Conservation (phyloP, 1,139 yeast species). For the Taphrina sp. region DNA sequence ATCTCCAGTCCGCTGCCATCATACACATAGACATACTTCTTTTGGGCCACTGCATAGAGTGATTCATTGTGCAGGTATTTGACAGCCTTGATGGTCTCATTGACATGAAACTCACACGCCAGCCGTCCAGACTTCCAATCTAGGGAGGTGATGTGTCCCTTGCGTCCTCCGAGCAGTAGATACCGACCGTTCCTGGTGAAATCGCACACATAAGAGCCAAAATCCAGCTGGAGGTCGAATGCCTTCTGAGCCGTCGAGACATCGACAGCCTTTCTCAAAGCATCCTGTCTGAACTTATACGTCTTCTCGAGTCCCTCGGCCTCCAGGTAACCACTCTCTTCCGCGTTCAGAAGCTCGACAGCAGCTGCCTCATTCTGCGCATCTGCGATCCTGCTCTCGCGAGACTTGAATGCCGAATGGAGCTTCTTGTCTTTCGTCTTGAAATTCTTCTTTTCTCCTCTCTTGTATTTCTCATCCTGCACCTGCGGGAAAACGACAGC, state of each 20-base stretch:
- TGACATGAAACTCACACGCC: slow-evolving; percentile 75
- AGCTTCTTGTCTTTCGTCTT: slow-evolving; percentile 59
- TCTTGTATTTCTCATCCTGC: neutral
- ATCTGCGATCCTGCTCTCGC: slow-evolving; percentile 65
- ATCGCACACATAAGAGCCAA: slow-evolving; percentile 83
- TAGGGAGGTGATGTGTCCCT: slow-evolving; percentile 93
- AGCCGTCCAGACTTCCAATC: slow-evolving; percentile 91
- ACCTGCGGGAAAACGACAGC: neutral
- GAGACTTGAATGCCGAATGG: slow-evolving; percentile 61
- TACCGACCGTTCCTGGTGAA: slow-evolving; percentile 86
- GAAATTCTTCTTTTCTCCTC: slow-evolving; percentile 9
- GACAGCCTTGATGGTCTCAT: slow-evolving; percentile 87
- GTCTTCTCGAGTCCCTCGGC: slow-evolving; percentile 94
- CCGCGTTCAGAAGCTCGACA: slow-evolving; percentile 80
- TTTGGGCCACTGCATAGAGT: slow-evolving; percentile 94
- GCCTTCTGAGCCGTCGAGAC: slow-evolving; percentile 58
- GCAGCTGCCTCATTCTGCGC: slow-evolving; percentile 80
- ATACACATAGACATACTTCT: slow-evolving; percentile 87
- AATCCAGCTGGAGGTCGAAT: slow-evolving; percentile 70
- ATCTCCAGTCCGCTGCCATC: slow-evolving; percentile 88
- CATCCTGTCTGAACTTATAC: slow-evolving; percentile 76
- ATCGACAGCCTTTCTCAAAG: slow-evolving; percentile 77
- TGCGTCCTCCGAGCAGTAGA: slow-evolving; percentile 76
- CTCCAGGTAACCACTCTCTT: slow-evolving; percentile 80
- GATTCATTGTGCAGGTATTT: slow-evolving; percentile 89